Evolutionary conservation across 2,329 filamentous ascomycete genomes (phyloP), one percentile per base, ranked within the genome.

Genomic region (Cyphellophora attinorum): DNA sequence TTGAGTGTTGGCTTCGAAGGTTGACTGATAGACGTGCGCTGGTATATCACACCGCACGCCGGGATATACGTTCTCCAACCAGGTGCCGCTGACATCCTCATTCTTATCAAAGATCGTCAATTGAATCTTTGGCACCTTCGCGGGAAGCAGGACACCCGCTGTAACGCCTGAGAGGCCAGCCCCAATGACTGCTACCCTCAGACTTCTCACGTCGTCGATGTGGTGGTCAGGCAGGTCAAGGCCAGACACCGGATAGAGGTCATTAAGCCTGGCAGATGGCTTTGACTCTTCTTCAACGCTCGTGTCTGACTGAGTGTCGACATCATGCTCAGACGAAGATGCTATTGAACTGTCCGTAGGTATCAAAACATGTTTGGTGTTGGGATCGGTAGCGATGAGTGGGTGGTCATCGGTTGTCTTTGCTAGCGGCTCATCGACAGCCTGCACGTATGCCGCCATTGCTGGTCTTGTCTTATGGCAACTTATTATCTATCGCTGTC

Each of bases 151-250:
- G 25, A 62, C 54, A 11, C 53, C 57, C 5, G 53, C 41, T 11
- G 60, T 40, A 18, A 62, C 61, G 3, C 60, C 60, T 3, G 57
- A 59, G 11, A 61, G 53, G 1, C 60, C 59, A 10, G 58, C 57
- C 5, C 60, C 60, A 18, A 63, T 57, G 27, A 59, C 44, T 5
- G 61, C 42, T 5, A 61, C 47, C 27, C 53, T 43, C 31, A 60
- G 19, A 1, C 47, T 49, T 3, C 57, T 49, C 5, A 19, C 31
- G 31, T 57, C 48, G 35, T 60, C 56, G 12, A 59, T 44, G 5
- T 53, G 47, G 11, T 51, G 53, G 3, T 52, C 46, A 34, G 52
- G 48, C 5, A 63, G 34, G n/a, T 37, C 25, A 5, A 40, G 27
- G 13, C 17, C 19, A 19, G 35, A 37, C 11, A 11, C 8, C 19